Evolutionary conservation across 164 flowering plant species (phyloP).

Genomic region (Litsea cubeba): DNA sequence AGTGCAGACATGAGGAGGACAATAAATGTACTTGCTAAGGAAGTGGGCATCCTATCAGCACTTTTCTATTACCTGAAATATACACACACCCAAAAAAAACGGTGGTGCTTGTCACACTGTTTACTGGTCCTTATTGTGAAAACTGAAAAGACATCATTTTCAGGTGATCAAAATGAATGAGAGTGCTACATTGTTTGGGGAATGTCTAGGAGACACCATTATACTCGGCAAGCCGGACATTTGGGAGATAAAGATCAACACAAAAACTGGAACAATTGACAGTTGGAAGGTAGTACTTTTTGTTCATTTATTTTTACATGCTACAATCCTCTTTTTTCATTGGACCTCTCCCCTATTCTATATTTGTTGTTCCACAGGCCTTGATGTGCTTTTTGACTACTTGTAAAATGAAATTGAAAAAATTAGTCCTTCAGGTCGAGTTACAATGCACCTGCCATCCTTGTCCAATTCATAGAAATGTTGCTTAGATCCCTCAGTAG

Average conservation of each 20-base stretch:
- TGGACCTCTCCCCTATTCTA: background rate
- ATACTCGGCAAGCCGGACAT: slow-evolving; percentile 36
- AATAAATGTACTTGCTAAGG: no score
- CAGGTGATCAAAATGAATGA: slow-evolving; percentile 51
- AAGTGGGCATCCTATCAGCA: no score
- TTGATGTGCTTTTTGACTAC: background rate
- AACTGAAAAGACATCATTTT: slow-evolving; percentile 6
- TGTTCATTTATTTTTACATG: background rate
- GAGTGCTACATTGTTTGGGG: slow-evolving; percentile 28
- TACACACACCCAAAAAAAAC: no score
- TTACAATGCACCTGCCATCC: background rate
- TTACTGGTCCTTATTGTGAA: background rate
- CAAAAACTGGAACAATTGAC: slow-evolving; percentile 59
- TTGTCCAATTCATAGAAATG: background rate
- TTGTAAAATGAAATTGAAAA: background rate
- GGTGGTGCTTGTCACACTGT: background rate
- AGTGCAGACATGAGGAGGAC: no score
- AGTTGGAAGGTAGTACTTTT: slow-evolving; percentile 80
- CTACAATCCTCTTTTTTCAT: background rate
- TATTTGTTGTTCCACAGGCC: background rate
- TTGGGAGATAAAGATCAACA: slow-evolving; percentile 68
- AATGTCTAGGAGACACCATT: slow-evolving; percentile 43
- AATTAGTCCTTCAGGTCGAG: background rate
- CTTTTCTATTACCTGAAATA: no score
- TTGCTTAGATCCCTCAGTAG: background rate